These are phyloP conservation scores for Stropharia rugosoannulata DNA, from an alignment of 768 basidiomycete genomes.

Conservation along the genomic window DNA sequence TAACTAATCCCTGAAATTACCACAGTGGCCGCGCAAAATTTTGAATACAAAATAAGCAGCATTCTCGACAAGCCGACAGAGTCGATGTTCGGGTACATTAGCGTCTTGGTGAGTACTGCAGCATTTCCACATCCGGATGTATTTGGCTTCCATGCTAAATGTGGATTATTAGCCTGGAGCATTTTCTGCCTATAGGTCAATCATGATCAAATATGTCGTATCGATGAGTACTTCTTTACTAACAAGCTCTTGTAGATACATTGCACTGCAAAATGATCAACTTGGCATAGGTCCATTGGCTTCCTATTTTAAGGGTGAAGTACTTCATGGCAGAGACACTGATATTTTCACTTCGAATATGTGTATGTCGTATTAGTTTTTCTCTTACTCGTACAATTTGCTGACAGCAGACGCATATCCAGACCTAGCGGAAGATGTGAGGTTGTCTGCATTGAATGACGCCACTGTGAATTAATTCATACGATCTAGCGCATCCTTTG, in stretches of 20 bases:
- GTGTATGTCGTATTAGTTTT: constrained; percentile 53
- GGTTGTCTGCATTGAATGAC: constrained; percentile 16
- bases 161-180: constrained; percentile 69
- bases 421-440: constrained; percentile 90
- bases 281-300: constrained; percentile 84
- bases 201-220: constrained; percentile 3
- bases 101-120: constrained; percentile 66
- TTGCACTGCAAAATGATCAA: constrained; percentile 85
- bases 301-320: constrained; percentile 97
- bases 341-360: constrained; percentile 97
- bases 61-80: constrained; percentile 91
- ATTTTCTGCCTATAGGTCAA: constrained; percentile 83
- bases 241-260: constrained; percentile 48
- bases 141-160: background rate
- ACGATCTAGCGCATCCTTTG: constrained; percentile 70
- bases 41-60: constrained; percentile 91
- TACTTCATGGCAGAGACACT: constrained; percentile 77
- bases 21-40: constrained; percentile 90
- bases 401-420: background rate
- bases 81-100: constrained; percentile 93
- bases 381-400: constrained; percentile 7
- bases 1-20: background rate
- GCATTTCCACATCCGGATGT: background rate
- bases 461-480: constrained; percentile 7
- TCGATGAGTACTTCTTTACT: background rate